These are phyloP conservation scores for Cyclotella cryptica DNA, from an alignment of 108 stramenopile species.

Conservation along the genomic window DNA sequence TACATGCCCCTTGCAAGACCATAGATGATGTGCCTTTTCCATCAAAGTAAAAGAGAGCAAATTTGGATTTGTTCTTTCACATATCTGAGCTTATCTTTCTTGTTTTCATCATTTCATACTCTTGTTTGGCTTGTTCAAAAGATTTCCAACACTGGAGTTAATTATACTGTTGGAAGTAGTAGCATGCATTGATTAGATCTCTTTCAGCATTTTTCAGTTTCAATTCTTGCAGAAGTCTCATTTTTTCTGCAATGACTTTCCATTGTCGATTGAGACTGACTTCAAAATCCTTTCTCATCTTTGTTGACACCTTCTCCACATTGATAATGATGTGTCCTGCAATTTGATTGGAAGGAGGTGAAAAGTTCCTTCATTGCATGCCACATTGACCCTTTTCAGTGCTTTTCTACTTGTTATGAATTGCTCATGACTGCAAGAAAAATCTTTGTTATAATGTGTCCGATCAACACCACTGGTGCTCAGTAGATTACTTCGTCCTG, in stretches of 20 bases:
- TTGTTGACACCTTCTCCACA: no score
- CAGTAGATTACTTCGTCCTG: neutral
- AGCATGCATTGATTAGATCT: no score
- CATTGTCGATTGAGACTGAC: no score
- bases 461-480: conserved; percentile 20
- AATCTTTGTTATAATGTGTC: conserved; percentile 16
- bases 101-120: conserved; percentile 8
- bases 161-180: no score
- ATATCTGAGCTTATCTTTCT: conserved; percentile 13
- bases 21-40: neutral
- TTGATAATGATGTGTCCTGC: neutral
- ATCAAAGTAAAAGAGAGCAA: neutral
- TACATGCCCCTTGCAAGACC: neutral
- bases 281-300: no score
- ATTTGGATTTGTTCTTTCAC: conserved; percentile 16
- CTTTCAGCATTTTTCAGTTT: no score
- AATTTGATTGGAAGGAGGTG: conserved; percentile 6
- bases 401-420: conserved; percentile 10
- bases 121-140: neutral
- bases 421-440: neutral
- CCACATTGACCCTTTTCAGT: neutral
- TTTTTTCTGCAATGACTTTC: no score
- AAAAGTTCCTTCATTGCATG: neutral
- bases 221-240: no score
- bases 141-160: no score